Base-by-base conservation (phyloP, 352 stramenopile species). In the Paralagenidium karlingii region DNA sequence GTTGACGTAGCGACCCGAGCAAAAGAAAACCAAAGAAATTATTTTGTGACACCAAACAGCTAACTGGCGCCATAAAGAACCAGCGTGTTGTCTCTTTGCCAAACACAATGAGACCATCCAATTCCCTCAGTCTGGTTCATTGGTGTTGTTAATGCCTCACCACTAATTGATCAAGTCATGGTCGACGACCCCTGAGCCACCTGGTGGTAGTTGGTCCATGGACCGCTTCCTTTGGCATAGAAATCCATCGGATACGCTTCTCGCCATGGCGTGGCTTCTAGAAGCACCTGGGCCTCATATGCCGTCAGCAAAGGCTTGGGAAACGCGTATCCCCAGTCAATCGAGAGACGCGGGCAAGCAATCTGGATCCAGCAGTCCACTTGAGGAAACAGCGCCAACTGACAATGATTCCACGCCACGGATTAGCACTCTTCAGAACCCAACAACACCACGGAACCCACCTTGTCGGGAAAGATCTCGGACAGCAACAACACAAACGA, bases 241-340 rank as follows among this genome's bases (percentile, higher is more conserved):
- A 97, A 99, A 47, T 99, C 96, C 96, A 99, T 99, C 12, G 96
- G 96, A 74, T 99, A 99, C 12, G 65, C 58, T 20, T 95, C 68
- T 32, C 71, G 63, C 82, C 84, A 97, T 32, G 78, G 47, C 5
- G 65, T 70, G 51, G 91, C 70, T 34, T 89, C 93, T 19, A 99
- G 51, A 33, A 77, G 93, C 1, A 99, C 94, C 67, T 98, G 88
- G 8, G 94, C 77, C 55, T 99, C 96, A 52, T 99, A 99, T 0
- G 94, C 76, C 44, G 88, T 98, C 28, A 99, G 66, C 21, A 99
- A 65, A 7, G 96, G 95, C 61, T 95, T 96, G 19, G 60, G 59
- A 43, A 99, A 98, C 28, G 88, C 86, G 49, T 98, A 95, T 39
- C 96, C 96, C 96, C 96, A 99, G 59, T 99, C 96, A 26, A 99